Evolutionary conservation across 192 early-diverging fungal species (phyloP), one percentile per base, ranked within the genome.

Genomic region (Helicostylum pulchrum): DNA sequence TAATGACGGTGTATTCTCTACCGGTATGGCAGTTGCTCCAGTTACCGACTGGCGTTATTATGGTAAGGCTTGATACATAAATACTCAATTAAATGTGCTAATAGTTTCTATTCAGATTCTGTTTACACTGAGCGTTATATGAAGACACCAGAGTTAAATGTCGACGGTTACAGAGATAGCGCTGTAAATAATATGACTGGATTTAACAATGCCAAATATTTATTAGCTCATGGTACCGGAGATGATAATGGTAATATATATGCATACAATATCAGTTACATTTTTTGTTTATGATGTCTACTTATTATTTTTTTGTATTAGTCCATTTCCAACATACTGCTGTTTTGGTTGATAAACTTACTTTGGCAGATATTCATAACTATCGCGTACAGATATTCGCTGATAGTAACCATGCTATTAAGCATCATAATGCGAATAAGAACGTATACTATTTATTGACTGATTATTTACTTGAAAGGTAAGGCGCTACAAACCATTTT

Each of bases 61-160:
- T 64, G 74, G 74, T 75, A 67, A 55, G 78, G 23, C 3, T 31
- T 30, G 12, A 53, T 15, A n/a, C n/a, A n/a, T n/a, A 17, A 21
- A 42, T 2, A 51, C 12, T 54, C 10, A n/a, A 31, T 23, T 17
- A 44, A 12, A 21, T 44, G 1, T 15, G 10, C 36, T 36, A 42
- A 65, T 39, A 50, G 7, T 52, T 36, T 56, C 51, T 23, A 19
- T 30, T 39, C 7, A 75, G 93, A 99, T 74, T 89, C 93, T 7
- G 81, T 97, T 17, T 99, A 99, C 75, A 99, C 97, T 4, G 97
- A 99, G 76, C 81, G 97, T 53, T 99, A 94, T 75, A 96, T 99
- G 95, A 89, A 91, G 71, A 93, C 93, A 21, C 94, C 94, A 15
- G 49, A 78, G 48, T 39, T 77, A 48, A 99, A 99, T 72, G 64